Base-by-base conservation (phyloP, 2,329 filamentous ascomycete genomes). In the Ophiostoma himal-ulmi region DNA sequence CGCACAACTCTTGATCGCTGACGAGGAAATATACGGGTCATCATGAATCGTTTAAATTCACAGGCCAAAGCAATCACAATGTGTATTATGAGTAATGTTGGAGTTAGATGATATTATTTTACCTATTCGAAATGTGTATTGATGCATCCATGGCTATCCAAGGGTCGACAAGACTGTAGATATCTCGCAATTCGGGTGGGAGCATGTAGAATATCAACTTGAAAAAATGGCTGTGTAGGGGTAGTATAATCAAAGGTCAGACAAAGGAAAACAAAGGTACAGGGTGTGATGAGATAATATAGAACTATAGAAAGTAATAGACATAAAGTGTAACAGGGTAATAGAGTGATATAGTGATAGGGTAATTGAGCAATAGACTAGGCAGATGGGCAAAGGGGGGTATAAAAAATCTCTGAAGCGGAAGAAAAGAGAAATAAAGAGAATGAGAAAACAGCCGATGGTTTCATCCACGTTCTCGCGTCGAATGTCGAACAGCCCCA, bases 391-490 rank as follows among this genome's bases (percentile, higher is more conserved):
- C 36, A 37, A 68, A 70, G 26, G 67, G 67, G 71, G 70, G 71
- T 74, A 72, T 72, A 73, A 69, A 69, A 17, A 65, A 30, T 52
- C 30, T 52, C 44, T 36, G 62, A 39, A 65, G 62, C 17, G 26
- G 65, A 69, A 66, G 54, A 36, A 65, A 57, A 36, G 22, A 68
- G 54, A 54, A 48, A 62, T 37, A 30, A n/a, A 64, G n/a, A 60
- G 5, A 52, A 41, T n/a, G n/a, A 67, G n/a, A 60, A 3, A 52
- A 41, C 48, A 30, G 30, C 30, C 30, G 4, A 30, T 30, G 30
- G 4, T 30, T 30, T 30, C 4, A 30, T 30, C 2, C 13, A 52
- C 44, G 17, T 52, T 52, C 44, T 52, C 13, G 44, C 44, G 34
- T 36, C 65, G 7, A 30, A 60, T 60, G n/a, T 26, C 52, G 8